Base-by-base conservation (phyloP, 2,329 filamentous ascomycete species). In the Venturia asperata region DNA sequence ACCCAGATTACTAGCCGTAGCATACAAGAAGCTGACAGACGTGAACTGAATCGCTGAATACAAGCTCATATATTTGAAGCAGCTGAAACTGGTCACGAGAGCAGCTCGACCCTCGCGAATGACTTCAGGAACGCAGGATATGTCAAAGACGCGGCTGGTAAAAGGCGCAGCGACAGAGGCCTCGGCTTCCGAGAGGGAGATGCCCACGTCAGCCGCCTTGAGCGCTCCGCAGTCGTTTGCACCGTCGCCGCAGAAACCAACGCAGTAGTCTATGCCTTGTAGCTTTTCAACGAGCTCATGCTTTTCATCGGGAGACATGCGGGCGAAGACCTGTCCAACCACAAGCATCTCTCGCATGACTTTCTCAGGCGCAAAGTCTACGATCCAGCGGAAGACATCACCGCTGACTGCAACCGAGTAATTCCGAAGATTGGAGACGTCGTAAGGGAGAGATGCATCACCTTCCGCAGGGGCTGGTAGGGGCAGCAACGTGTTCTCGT, bases 31-130 rank as follows among this genome's bases (percentile, higher is more conserved):
- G 82, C 90, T 96, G 72, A 99, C 95, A 0, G 91, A 91, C 9
- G 91, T 96, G 79, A 99, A 99, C 76, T 99, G 94, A 69, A 99
- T 99, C n/a, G 94, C 93, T 2, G 92, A 97, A 80, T 99, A 99
- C 69, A 99, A 78, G 71, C 90, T 95, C 95, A 99, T 99, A 78
- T 96, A 99, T 80, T 97, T 99, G 83, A 99, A 99, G 79, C 94
- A 99, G 79, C 91, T 95, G 79, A 99, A 99, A 76, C 92, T 96
- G 15, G 94, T 99, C n/a, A 97, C 92, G 42, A 99, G 83, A 42
- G 95, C 91, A 24, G 93, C 93, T 68, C 95, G 87, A 24, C 94
- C 94, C 80, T 99, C 94, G 69, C 92, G 76, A 64, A 99, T 97
- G 68, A 99, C 88, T 72, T 93, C 88, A 9, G 93, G 89, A 5